Base-by-base conservation (phyloP, 106 monocot genomes). In the Dioscorea dumetorum region DNA sequence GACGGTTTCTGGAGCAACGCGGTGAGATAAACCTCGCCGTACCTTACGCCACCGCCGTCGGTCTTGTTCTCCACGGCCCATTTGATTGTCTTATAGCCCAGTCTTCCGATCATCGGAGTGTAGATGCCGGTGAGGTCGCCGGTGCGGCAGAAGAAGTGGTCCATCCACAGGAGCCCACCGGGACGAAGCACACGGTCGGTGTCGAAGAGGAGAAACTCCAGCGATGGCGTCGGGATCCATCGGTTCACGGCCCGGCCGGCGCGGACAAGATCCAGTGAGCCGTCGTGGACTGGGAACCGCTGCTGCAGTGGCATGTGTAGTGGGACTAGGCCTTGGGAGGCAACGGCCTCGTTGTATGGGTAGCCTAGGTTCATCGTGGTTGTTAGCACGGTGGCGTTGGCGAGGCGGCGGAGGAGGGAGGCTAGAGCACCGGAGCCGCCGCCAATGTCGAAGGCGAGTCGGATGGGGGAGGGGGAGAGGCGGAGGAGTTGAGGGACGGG, bases 241-340 rank as follows among this genome's bases (percentile, higher is more conserved):
- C 97, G 80, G 86, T 97, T 97, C 13, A 97, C 92, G 0, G 92
- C 97, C 70, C 85, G 91, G 11, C 97, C 97, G 57, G 87, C 76
- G 19, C 97, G 76, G 41, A 97, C 89, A 49, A 97, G 62, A 57
- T 97, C 97, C 54, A 92, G 32, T 19, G 70, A 50, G 15, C 70
- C 86, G 73, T 97, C 97, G 58, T 76, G 73, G 3, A 97, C 67
- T 2, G 89, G 97, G 59, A 97, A 79, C 72, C 97, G 75, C 77
- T 89, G 84, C 92, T 97, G 97, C 53, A 97, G 77, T 57, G 97
- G 97, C 17, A 79, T 78, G 71, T 97, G 91, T 12, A 97, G 74
- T 1, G 97, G 89, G 19, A 92, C 75, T 41, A 90, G 32, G 11
- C 92, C 97, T 22, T 89, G 59, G 61, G 79, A 57, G 21, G 97